Evolutionary conservation across 768 basidiomycete genomes (phyloP).

Genomic region (Mycena polygramma): DNA sequence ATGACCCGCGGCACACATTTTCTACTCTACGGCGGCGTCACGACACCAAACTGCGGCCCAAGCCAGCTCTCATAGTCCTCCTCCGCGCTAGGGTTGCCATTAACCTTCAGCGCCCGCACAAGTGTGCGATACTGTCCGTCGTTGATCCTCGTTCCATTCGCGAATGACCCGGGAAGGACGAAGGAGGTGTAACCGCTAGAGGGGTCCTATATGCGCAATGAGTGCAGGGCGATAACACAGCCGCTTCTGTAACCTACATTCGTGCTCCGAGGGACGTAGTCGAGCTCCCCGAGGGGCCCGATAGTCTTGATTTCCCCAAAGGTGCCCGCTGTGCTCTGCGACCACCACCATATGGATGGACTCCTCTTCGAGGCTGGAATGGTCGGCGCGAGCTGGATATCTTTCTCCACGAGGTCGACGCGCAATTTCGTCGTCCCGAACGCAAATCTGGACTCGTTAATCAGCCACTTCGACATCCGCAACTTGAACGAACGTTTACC

Average conservation of each 20-base stretch:
- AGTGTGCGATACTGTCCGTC: constrained; percentile 37
- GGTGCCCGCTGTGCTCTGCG: constrained; percentile 33
- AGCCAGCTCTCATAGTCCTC: constrained; percentile 40
- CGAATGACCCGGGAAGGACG: constrained; percentile 8
- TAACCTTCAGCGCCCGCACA: constrained; percentile 34
- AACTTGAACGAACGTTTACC: constrained; percentile 23
- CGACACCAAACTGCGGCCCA: constrained; percentile 41
- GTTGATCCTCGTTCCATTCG: constrained; percentile 37
- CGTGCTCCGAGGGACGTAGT: constrained; percentile 35
- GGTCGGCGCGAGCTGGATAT: constrained; percentile 43
- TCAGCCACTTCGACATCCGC: constrained; percentile 34
- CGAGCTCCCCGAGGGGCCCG: constrained; percentile 28
- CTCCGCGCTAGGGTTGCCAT: constrained; percentile 34
- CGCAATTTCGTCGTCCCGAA: constrained; percentile 49
- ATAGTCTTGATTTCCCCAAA: constrained; percentile 39
- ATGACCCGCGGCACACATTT: constrained; percentile 30
- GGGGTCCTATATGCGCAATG: constrained; percentile 25
- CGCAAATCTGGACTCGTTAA: constrained; percentile 21
- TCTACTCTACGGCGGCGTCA: constrained; percentile 16
- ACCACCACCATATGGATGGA: constrained; percentile 22
- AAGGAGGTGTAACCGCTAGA: constrained; percentile 32
- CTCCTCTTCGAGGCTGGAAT: constrained; percentile 27
- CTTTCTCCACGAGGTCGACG: constrained; percentile 49
- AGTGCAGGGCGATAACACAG: neutral
- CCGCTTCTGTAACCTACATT: neutral